These are phyloP conservation scores for Rutstroemia sp. DNA, from an alignment of 2,329 filamentous ascomycete species.

Conservation along the genomic window DNA sequence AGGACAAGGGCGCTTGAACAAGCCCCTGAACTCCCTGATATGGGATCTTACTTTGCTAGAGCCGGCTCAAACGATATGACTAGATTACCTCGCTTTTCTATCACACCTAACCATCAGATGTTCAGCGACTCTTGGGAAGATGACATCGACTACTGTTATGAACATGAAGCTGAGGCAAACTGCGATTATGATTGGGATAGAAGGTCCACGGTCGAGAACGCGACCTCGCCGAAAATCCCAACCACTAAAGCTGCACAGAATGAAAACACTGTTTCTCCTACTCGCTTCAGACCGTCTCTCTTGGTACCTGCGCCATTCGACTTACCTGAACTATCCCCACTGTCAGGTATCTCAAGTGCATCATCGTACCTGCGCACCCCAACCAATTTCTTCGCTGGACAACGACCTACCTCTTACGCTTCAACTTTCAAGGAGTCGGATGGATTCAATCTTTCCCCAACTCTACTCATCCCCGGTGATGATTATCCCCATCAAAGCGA, in stretches of 20 bases:
- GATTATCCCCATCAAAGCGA: conserved; percentile 46
- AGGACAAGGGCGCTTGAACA: conserved; percentile 27
- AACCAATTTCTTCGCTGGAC: conserved; percentile 18
- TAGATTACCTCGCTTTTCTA: neutral
- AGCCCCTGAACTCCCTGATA: conserved; percentile 2
- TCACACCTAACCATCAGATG: neutral
- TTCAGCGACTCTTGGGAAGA: conserved; percentile 52
- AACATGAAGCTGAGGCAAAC: conserved; percentile 59
- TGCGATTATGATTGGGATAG: conserved; percentile 61
- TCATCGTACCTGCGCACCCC: conserved; percentile 17
- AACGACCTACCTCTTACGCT: conserved; percentile 32
- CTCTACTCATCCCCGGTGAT: conserved; percentile 54
- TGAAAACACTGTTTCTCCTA: conserved; percentile 17
- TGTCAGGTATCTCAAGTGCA: conserved; percentile 21
- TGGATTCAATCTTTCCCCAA: conserved; percentile 52
- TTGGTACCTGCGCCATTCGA: conserved; percentile 23
- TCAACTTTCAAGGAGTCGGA: conserved; percentile 53
- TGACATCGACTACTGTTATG: conserved; percentile 64
- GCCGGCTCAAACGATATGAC: neutral
- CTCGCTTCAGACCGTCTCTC: conserved; percentile 28
- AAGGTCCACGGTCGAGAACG: conserved; percentile 41
- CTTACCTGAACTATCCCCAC: conserved; percentile 27
- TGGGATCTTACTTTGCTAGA: conserved; percentile 1
- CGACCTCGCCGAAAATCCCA: conserved; percentile 23
- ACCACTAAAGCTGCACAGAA: conserved; percentile 14